phyloP scores from a whole-genome alignment of 2,329 filamentous ascomycete species.

The Hypoxylon sp. region DNA sequence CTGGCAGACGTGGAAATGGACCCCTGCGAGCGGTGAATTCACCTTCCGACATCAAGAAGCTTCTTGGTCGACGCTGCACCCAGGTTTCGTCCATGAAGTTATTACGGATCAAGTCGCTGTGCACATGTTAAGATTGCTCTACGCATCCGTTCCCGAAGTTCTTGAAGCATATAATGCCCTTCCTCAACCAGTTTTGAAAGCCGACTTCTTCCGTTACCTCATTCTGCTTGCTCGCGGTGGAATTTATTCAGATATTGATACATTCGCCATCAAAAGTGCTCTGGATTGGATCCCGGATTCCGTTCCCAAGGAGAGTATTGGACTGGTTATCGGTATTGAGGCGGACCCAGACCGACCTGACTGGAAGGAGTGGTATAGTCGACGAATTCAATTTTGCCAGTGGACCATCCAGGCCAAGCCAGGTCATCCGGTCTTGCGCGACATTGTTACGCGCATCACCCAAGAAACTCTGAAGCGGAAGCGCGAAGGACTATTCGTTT shows the following conservation, averaged over 20 bases:
- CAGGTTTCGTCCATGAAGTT: conserved; percentile 94
- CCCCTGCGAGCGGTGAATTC: conserved; percentile 82
- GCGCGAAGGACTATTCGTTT: conserved; percentile 62
- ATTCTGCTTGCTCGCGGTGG: conserved; percentile 73
- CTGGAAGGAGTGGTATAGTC: conserved; percentile 96
- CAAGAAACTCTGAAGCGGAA: conserved; percentile 83
- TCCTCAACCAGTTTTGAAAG: conserved; percentile 80
- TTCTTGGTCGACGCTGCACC: conserved; percentile 89
- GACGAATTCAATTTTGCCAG: conserved; percentile 97
- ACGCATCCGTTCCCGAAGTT: conserved; percentile 84
- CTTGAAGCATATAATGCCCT: conserved; percentile 81
- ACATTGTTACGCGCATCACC: conserved; percentile 89
- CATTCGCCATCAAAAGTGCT: conserved; percentile 83
- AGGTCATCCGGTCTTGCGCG: conserved; percentile 90
- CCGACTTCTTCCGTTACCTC: conserved; percentile 83
- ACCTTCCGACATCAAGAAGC: conserved; percentile 86
- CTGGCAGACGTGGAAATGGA: conserved; percentile 98
- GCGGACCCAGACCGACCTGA: conserved; percentile 93
- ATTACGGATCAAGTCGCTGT: conserved; percentile 91
- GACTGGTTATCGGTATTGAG: conserved; percentile 93
- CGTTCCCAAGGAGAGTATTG: conserved; percentile 82
- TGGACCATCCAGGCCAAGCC: conserved; percentile 98
- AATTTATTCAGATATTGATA: conserved; percentile 93
- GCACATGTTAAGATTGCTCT: conserved; percentile 86
- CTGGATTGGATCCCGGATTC: conserved; percentile 86